phyloP scores from a whole-genome alignment of 2,329 filamentous ascomycete species.

The Trichophyton equinum region DNA sequence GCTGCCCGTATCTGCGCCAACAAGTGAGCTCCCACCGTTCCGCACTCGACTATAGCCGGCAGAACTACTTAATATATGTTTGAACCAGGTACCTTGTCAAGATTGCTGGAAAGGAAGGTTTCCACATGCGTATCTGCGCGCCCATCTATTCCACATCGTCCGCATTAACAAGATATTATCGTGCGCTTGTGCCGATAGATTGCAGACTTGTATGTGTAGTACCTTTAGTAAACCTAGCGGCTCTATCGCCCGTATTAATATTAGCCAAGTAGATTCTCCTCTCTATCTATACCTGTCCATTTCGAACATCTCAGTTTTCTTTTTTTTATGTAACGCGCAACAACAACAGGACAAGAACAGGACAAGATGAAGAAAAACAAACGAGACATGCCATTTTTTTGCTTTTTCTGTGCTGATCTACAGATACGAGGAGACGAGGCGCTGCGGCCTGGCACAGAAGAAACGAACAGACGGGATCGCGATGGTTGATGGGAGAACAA shows the following conservation, averaged over 20 bases:
- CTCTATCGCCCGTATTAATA: slow-evolving; percentile 98
- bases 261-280: slow-evolving; percentile 87
- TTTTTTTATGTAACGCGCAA: neutral
- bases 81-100: slow-evolving; percentile 51
- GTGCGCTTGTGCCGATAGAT: slow-evolving; percentile 99
- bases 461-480: neutral
- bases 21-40: slow-evolving; percentile 51
- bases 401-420: neutral
- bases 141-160: slow-evolving; percentile 99
- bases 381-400: neutral
- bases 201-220: slow-evolving; percentile 99
- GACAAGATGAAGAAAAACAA: neutral
- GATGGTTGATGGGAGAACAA: neutral
- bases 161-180: slow-evolving; percentile 99
- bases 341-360: neutral
- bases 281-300: slow-evolving; percentile 75
- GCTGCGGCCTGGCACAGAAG: neutral
- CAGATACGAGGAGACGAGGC: neutral
- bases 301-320: neutral
- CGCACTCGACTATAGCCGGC: too few relatives aligned
- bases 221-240: slow-evolving; percentile 99
- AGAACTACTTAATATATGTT: neutral
- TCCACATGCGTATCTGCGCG: slow-evolving; percentile 62
- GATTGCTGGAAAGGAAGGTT: slow-evolving; percentile 57
- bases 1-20: slow-evolving; percentile 99